Evolutionary conservation across 352 stramenopile species (phyloP).

Genomic region (Blastocystis sp.): DNA sequence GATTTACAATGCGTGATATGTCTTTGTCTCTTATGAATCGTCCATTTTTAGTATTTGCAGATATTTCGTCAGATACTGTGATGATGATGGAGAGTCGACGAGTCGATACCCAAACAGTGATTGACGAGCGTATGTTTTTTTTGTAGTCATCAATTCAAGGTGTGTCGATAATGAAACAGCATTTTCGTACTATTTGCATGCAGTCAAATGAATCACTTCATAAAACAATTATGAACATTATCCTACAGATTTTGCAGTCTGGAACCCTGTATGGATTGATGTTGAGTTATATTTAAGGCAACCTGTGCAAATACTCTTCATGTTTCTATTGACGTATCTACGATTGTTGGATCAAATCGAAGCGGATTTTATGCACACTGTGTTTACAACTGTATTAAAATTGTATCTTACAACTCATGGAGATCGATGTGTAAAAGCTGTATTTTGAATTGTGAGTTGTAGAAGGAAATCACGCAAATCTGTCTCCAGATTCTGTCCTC

Average conservation of each 20-base stretch:
- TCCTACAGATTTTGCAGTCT: constrained; percentile 18
- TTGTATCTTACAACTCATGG: constrained; percentile 18
- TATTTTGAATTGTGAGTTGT: neutral
- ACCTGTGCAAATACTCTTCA: constrained; percentile 7
- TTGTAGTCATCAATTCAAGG: neutral
- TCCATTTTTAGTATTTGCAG: neutral
- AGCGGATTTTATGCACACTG: neutral
- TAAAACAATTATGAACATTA: neutral
- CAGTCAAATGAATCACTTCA: neutral
- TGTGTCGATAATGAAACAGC: neutral
- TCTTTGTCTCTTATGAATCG: constrained; percentile 34
- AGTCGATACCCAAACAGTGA: constrained; percentile 35
- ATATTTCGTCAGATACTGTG: neutral
- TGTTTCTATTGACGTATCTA: neutral
- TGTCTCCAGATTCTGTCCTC: neutral
- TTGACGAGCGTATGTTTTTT: constrained; percentile 1
- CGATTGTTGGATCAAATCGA: neutral
- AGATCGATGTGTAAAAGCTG: constrained; percentile 15
- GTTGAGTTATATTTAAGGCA: neutral
- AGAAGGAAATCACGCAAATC: constrained; percentile 49
- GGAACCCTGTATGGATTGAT: constrained; percentile 1
- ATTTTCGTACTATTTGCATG: neutral
- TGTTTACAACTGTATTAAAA: neutral
- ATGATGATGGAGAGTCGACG: neutral
- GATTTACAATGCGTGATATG: constrained; percentile 36